Base-by-base conservation (phyloP, 139 green algal genomes). In the Spirogloea muscicola region DNA sequence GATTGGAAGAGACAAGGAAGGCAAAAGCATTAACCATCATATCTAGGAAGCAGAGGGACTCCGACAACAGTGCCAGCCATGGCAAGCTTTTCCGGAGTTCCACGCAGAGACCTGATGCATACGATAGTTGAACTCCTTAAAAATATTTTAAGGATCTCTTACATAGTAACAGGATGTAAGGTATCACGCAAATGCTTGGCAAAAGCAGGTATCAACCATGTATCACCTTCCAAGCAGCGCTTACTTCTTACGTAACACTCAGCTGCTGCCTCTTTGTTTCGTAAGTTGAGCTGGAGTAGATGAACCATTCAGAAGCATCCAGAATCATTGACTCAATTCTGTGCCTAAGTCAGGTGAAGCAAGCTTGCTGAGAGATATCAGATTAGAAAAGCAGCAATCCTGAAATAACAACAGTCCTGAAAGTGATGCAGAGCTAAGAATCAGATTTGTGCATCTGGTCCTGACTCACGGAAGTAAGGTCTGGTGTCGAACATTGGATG, bases 201-300 rank as follows among this genome's bases (percentile, higher is more conserved):
- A n/a, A n/a, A n/a, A n/a, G n/a, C n/a, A n/a, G n/a, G n/a, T n/a
- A n/a, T n/a, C n/a, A n/a, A n/a, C n/a, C n/a, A n/a, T n/a, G n/a
- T n/a, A n/a, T n/a, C 18, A 68, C 78, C 63, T 66, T 61, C 72
- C 4, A 68, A 42, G 43, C 89, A 91, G 80, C 90, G 71, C 43
- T 91, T 81, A 18, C 91, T 93, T 5, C 95, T 84, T 41, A 89
- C 33, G 78, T 94, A 73, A 73, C 90, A 96, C 72, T 95, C 89
- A 39, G 86, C 84, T 37, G 82, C 78, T 5, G 91, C 85, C 51
- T 93, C 88, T 31, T 78, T 74, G 27, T 96, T 89, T 3, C 91
- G 80, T 9, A 81, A 49, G 78, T 96, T 96, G 2, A 96, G 86
- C 5, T 81, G 61, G n/a, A n/a, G n/a, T n/a, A n/a, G n/a, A n/a